Conservation (phyloP, 2,329 filamentous ascomycete genomes). For the Curvularia verruculosa region DNA sequence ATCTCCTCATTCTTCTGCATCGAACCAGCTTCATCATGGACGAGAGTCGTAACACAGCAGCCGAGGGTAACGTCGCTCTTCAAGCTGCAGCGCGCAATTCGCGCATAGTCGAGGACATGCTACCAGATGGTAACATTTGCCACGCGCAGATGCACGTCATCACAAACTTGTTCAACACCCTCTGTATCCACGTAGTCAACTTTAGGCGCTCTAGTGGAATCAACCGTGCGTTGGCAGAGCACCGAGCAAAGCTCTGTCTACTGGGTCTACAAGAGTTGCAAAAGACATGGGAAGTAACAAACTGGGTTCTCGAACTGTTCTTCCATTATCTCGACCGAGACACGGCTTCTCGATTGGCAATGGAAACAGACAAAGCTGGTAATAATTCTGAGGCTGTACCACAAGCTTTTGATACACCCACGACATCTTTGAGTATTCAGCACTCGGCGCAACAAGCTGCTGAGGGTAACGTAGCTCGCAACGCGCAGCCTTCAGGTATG, state of each 20-base stretch:
- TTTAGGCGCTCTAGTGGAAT: constrained; percentile 49
- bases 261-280: constrained; percentile 57
- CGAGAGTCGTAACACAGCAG: constrained; percentile 39
- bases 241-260: constrained; percentile 57
- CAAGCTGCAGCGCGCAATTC: constrained; percentile 56
- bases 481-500: constrained; percentile 5
- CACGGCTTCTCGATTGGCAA: constrained; percentile 49
- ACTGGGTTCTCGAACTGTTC: constrained; percentile 57
- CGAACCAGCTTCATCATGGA: constrained; percentile 52
- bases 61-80: constrained; percentile 51
- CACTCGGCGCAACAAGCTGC: constrained; percentile 11
- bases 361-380: constrained; percentile 35
- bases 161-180: constrained; percentile 56
- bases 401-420: constrained; percentile 3
- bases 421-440: constrained; percentile 11
- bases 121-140: constrained; percentile 52
- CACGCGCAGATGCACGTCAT: constrained; percentile 57
- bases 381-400: constrained; percentile 19
- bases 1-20: constrained; percentile 56
- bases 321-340: constrained; percentile 56
- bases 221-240: constrained; percentile 54
- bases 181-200: constrained; percentile 57
- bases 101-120: constrained; percentile 57
- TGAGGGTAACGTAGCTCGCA: background rate
- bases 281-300: constrained; percentile 58